These are phyloP conservation scores for Diaporthe humulicola DNA, from an alignment of 2,329 filamentous ascomycete genomes.

Conservation along the genomic window DNA sequence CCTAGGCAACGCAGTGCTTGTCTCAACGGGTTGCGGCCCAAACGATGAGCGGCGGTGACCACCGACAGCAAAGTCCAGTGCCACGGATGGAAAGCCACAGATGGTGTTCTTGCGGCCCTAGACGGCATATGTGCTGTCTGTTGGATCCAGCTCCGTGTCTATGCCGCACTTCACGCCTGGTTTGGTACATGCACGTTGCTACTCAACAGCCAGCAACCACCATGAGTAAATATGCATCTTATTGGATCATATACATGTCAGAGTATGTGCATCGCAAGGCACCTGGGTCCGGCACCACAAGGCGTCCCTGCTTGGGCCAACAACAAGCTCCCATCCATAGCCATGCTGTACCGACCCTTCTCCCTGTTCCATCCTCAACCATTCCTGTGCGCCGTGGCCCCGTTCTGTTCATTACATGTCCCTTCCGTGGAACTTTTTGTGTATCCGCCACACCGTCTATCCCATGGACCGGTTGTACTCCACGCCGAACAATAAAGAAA, in stretches of 20 bases:
- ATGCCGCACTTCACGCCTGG: background rate
- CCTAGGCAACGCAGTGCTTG: background rate
- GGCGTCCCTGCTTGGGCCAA: background rate
- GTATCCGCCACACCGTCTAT: constrained; percentile 17
- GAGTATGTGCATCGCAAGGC: constrained; percentile 7
- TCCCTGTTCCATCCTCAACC: background rate
- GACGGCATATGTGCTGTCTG: background rate
- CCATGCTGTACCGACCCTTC: background rate
- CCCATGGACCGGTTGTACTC: constrained; percentile 6
- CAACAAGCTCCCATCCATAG: background rate
- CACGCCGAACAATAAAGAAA: constrained; percentile 14
- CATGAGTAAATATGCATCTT: background rate
- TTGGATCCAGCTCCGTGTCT: background rate
- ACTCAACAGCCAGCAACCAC: background rate
- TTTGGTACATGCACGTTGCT: background rate
- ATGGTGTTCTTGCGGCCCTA: background rate
- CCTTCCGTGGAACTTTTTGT: constrained; percentile 24
- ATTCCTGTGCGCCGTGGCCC: constrained; percentile 6
- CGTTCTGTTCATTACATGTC: constrained; percentile 17
- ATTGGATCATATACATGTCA: background rate
- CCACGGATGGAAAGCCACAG: background rate
- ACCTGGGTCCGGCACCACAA: background rate
- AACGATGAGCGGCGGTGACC: constrained; percentile 1
- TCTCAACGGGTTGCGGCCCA: background rate
- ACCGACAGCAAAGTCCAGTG: background rate